Conservation (phyloP, 164 flowering plant genomes). For the Dillenia turbinata region DNA sequence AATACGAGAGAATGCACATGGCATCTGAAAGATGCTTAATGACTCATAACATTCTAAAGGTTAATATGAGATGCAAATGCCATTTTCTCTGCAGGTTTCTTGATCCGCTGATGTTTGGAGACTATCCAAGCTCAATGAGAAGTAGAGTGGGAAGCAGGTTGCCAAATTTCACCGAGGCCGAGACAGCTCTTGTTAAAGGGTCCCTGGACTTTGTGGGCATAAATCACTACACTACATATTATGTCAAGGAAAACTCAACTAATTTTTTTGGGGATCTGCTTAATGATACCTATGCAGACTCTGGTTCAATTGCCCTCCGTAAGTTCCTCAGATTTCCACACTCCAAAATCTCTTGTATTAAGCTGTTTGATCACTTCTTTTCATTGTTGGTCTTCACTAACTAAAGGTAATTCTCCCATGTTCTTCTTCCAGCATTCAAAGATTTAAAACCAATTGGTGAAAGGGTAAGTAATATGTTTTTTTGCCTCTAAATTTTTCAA, state of each 20-base stretch:
- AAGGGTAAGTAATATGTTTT: constrained; percentile 29
- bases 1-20: too few species aligned
- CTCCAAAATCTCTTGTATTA: too few species aligned
- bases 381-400: too few species aligned
- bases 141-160: constrained; percentile 61
- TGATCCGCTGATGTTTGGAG: constrained; percentile 77
- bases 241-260: constrained; percentile 41
- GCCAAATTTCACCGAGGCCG: constrained; percentile 54
- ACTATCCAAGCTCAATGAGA: constrained; percentile 85
- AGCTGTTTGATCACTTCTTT: too few species aligned
- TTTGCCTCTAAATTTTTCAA: too few species aligned
- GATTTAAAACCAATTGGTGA: constrained; percentile 56
- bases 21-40: too few species aligned
- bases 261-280: constrained; percentile 40
- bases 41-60: too few species aligned
- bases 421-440: constrained; percentile 48
- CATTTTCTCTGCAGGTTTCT: constrained; percentile 54
- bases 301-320: constrained; percentile 77
- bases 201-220: constrained; percentile 88
- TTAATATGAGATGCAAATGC: too few species aligned
- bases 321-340: constrained; percentile 21
- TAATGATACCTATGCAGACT: constrained; percentile 64
- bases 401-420: too few species aligned
- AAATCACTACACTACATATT: constrained; percentile 92
- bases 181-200: constrained; percentile 62